Evolutionary conservation across 257 asterid species (phyloP), one percentile per base, ranked within the genome.

Genomic region (Voacanga thouarsii): DNA sequence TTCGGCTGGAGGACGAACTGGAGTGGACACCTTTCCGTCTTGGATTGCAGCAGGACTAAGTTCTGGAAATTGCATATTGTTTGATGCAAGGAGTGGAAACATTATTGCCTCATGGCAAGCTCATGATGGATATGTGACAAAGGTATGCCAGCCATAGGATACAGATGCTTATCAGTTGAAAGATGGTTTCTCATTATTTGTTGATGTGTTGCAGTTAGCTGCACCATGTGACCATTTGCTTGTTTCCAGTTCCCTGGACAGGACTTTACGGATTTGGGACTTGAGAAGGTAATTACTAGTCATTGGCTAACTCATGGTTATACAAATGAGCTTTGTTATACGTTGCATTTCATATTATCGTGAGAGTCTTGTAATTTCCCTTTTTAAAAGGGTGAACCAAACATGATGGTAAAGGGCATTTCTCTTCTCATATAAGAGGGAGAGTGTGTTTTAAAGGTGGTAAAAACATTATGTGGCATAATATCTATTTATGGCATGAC

Each of bases 111-210:
- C 97, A 57, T 93, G 99, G 99, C 97, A 93, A 86, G 99, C 97
- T 81, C 98, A 96, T 87, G 98, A 96, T 87, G 98, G 98, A 83
- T 96, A 88, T 80, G 91, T 96, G 84, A 96, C 98, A 72, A 90
- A 96, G 98, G 99, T 96, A 93, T 76, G 50, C 68, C 78, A 71
- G 75, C 21, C 16, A 55, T n/a, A 21, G 33, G 56, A 70, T 37
- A 51, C 49, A 26, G 80, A 61, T 51, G 74, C 63, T 23, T 71
- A 33, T 61, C 44, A 39, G 75, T 57, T 65, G 44, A 78, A 71
- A 49, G 41, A 53, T 60, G 53, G 53, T 41, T 69, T 75, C 74
- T 79, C 75, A 72, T 82, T 70, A 43, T 45, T 50, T 64, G 44
- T 82, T 82, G 72, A 59, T 63, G 79, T 68, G 80, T 81, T 87